Conservation (phyloP, 2,329 filamentous ascomycete genomes). For the Aspergillus phoenicis region DNA sequence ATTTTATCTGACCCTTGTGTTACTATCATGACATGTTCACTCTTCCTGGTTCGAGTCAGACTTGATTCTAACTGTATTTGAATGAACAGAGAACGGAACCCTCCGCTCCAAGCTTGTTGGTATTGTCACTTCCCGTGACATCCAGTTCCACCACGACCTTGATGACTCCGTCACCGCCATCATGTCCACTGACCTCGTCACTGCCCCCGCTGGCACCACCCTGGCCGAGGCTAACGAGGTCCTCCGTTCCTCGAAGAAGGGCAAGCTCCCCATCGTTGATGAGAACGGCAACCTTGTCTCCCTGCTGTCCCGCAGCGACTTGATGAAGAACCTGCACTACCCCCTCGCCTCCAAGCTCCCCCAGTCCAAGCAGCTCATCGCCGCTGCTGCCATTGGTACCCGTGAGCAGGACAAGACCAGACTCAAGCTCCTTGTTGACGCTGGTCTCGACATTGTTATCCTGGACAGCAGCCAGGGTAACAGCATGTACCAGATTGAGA, state of each 20-base stretch:
- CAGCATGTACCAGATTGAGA: constrained; percentile 97
- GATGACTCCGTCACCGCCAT: constrained; percentile 77
- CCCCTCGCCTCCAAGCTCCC: constrained; percentile 94
- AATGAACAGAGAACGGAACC: constrained; percentile 74
- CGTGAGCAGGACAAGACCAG: constrained; percentile 88
- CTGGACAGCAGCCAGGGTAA: constrained; percentile 97
- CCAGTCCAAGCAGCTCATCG: constrained; percentile 95
- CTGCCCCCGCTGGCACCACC: constrained; percentile 78
- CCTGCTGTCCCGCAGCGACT: constrained; percentile 88
- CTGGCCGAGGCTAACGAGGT: constrained; percentile 90
- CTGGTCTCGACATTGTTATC: constrained; percentile 91
- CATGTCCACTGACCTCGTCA: constrained; percentile 95
- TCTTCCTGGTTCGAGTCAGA: background rate
- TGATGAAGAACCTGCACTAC: constrained; percentile 99
- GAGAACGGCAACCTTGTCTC: constrained; percentile 81
- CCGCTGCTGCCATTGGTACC: constrained; percentile 92
- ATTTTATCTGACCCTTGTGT: constrained; percentile 51
- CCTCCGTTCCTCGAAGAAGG: constrained; percentile 94
- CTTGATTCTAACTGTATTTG: constrained; percentile 24
- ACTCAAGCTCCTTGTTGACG: constrained; percentile 84
- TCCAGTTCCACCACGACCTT: constrained; percentile 86
- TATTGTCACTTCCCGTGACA: constrained; percentile 96
- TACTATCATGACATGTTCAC: background rate
- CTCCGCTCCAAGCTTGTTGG: constrained; percentile 94
- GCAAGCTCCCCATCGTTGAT: constrained; percentile 93